These are phyloP conservation scores for Cyclotella distinguenda DNA, from an alignment of 108 stramenopile species.

Conservation along the genomic window DNA sequence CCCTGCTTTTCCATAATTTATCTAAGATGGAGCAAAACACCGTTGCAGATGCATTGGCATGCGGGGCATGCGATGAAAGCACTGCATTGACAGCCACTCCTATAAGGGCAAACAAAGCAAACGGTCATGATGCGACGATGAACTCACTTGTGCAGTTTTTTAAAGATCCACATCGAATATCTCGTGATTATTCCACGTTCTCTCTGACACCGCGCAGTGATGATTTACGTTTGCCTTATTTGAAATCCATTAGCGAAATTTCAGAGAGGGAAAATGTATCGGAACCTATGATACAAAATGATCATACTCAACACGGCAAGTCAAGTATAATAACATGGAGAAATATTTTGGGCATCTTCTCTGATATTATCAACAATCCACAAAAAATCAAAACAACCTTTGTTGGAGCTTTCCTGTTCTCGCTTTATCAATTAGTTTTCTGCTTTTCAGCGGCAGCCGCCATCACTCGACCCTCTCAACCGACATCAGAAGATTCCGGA, in stretches of 20 bases:
- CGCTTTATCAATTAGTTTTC: conserved; percentile 67
- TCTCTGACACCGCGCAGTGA: conserved; percentile 1
- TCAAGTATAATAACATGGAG: neutral
- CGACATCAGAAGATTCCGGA: conserved; percentile 3
- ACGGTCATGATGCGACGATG: neutral
- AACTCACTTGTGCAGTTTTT: conserved; percentile 3
- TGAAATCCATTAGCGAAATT: conserved; percentile 6
- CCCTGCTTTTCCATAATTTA: neutral
- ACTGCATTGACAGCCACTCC: neutral
- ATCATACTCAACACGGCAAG: neutral
- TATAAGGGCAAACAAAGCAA: neutral
- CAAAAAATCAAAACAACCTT: conserved; percentile 36
- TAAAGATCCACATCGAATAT: neutral
- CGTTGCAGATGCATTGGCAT: neutral
- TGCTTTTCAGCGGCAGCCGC: conserved; percentile 65
- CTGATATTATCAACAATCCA: conserved; percentile 1
- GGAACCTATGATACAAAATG: too few species aligned
- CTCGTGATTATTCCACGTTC: conserved; percentile 10
- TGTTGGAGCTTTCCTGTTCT: conserved; percentile 36
- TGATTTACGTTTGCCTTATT: neutral
- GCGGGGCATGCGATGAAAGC: neutral
- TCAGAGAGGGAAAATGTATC: neutral
- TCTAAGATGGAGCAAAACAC: neutral
- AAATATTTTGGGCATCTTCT: neutral
- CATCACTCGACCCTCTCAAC: conserved; percentile 56